phyloP scores from a whole-genome alignment of 495 filamentous ascomycete species.

The Entonaema liquescens region DNA sequence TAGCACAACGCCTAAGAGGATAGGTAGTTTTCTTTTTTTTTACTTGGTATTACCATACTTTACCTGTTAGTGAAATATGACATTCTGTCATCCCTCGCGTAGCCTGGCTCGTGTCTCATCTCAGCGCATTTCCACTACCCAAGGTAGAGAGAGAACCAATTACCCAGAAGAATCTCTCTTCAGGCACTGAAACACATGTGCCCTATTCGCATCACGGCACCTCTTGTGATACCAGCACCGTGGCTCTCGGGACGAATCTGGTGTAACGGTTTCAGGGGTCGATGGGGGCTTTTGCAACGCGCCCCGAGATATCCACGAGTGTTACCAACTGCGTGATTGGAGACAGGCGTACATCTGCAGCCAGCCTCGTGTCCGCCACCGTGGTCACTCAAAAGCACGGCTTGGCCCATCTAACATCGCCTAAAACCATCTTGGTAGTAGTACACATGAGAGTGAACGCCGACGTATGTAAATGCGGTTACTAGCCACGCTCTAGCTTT shows the following conservation, averaged over 20 bases:
- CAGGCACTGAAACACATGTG: slow-evolving; percentile 28
- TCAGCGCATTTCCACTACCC: slow-evolving; percentile 8
- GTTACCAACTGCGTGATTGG: slow-evolving; percentile 11
- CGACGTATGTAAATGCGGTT: background rate
- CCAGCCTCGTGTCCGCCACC: slow-evolving; percentile 21
- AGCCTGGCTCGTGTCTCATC: slow-evolving; percentile 26
- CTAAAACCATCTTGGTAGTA: background rate
- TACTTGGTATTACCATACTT: background rate
- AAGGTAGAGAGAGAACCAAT: slow-evolving; percentile 6
- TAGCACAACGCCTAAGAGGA: background rate
- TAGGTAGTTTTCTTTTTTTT: background rate
- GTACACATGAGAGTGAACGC: background rate
- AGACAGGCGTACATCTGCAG: slow-evolving; percentile 15
- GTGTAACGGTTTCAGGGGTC: slow-evolving; percentile 33
- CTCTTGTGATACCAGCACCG: slow-evolving; percentile 15
- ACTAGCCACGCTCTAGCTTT: background rate
- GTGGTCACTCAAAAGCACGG: slow-evolving; percentile 4
- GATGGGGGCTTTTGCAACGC: slow-evolving; percentile 21
- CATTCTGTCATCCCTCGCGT: slow-evolving; percentile 11
- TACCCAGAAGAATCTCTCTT: background rate
- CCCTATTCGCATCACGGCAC: background rate
- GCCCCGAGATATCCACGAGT: slow-evolving; percentile 8
- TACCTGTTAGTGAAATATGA: slow-evolving; percentile 1
- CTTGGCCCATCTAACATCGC: background rate
- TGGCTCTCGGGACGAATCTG: slow-evolving; percentile 40